Evolutionary conservation across 2,329 filamentous ascomycete genomes (phyloP), one percentile per base, ranked within the genome.

Genomic region (Dactylellina haptotyla): DNA sequence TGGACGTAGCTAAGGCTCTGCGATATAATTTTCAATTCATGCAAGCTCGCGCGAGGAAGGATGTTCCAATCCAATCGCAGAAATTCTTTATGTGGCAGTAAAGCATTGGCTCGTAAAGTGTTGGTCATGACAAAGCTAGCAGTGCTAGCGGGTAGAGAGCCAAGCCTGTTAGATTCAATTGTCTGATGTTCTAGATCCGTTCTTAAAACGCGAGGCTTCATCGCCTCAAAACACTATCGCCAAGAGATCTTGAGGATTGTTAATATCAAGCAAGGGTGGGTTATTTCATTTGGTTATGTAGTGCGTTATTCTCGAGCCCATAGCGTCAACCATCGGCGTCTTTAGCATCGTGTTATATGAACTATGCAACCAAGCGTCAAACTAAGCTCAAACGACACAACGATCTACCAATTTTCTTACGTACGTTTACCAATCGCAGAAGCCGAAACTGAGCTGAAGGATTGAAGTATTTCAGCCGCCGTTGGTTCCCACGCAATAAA

Each of bases 71-170:
- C 20, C 39, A 16, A 18, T 46, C 14, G 14, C n/a, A 1, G 28
- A 4, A 28, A 32, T 66, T 43, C n/a, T 41, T 10, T 48, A 66
- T 66, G 62, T 66, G 62, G 62, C 62, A 30, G 25, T 25, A 51
- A 51, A 51, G 62, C 20, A 66, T 50, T 66, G 62, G 62, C 23
- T 32, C 5, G 25, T n/a, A n/a, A 51, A 59, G 45, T 51, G 50
- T 58, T 67, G 43, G 45, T n/a, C 16, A 37, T 53, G 39, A 6
- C 32, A 54, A n/a, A 23, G 32, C 50, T 54, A 54, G 50, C 25
- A 16, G 2, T 28, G n/a, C 26, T 51, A 6, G 18, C 2, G 45
- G 20, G 25, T 28, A 26, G n/a, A 8, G 3, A 25, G 43, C 43
- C 9, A 25, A 34, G 32, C 32, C 14, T 6, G 32, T 34, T 8